Conservation (phyloP, 2,329 filamentous ascomycete species). For the Colletotrichum cordylinicola region DNA sequence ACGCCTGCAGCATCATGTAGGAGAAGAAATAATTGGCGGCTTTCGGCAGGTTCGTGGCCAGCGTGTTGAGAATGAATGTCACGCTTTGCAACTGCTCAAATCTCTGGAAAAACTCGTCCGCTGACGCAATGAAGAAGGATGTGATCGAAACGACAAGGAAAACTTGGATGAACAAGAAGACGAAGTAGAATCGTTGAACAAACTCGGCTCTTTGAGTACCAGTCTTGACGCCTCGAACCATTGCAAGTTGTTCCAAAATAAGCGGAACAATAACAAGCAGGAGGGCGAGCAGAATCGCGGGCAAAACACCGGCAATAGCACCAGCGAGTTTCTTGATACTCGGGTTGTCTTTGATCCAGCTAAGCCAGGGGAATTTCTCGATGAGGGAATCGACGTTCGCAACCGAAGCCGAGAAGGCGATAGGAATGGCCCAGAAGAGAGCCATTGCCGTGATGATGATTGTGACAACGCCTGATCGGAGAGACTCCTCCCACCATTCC, state of each 20-base stretch:
- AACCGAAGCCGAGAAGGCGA: constrained; percentile 84
- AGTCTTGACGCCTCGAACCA: constrained; percentile 81
- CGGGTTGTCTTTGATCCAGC: constrained; percentile 68
- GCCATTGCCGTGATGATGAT: constrained; percentile 75
- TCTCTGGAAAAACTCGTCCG: constrained; percentile 66
- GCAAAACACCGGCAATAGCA: constrained; percentile 83
- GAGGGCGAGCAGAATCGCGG: constrained; percentile 76
- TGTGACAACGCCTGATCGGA: constrained; percentile 72
- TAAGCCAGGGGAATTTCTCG: constrained; percentile 69
- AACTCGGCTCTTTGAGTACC: constrained; percentile 78
- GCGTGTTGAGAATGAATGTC: constrained; percentile 68
- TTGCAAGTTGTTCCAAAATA: constrained; percentile 75
- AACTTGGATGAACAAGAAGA: constrained; percentile 92
- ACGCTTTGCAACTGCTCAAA: constrained; percentile 57
- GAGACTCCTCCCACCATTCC: constrained; percentile 89
- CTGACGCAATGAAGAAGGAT: constrained; percentile 69
- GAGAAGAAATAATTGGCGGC: constrained; percentile 98
- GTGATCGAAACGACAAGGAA: constrained; percentile 93
- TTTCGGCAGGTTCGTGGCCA: constrained; percentile 82
- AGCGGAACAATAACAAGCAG: constrained; percentile 83
- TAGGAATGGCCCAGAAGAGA: constrained; percentile 88
- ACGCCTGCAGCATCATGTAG: constrained; percentile 94
- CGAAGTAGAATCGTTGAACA: constrained; percentile 94
- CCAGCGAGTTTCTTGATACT: constrained; percentile 66
- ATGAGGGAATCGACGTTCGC: constrained; percentile 79